Evolutionary conservation across 2,329 filamentous ascomycete species (phyloP), one percentile per base, ranked within the genome.

Genomic region (Fusarium acutatum): DNA sequence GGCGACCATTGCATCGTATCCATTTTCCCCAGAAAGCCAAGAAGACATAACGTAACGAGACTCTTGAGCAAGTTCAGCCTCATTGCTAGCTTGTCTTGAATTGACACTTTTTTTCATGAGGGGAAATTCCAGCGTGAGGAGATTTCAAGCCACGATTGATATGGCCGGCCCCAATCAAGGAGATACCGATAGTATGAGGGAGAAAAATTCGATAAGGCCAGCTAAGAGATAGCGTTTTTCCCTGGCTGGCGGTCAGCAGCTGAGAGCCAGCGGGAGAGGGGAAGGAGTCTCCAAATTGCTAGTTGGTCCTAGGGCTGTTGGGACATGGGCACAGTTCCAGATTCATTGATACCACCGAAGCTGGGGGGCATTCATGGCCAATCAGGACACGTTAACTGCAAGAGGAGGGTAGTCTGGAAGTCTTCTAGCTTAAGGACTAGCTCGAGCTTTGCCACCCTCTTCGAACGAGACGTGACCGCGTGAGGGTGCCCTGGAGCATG

Each of bases 11-110:
- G 60, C 53, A 60, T 59, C 26, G 70, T 52, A 56, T 67, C 64
- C 64, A 67, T 74, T 67, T 74, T 64, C 72, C 72, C 69, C 72
- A 57, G 72, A 70, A 75, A 75, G 61, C 72, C 72, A 73, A 74
- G 62, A 60, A 64, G 44, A 50, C 11, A 49, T 49, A 54, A 66
- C 53, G 47, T 56, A 61, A 70, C 24, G 58, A 24, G 20, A 41
- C 47, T 65, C 14, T 72, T 61, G 56, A 50, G 32, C 32, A 59
- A 50, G 32, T 59, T 59, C 59, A 73, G 63, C 63, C 63, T 72
- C 63, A 69, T 24, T 58, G 26, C 60, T 68, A 47, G 63, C 54
- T 44, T 60, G 37, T 17, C 28, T n/a, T 35, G 40, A 43, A 62
- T 65, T 26, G 32, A 12, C 9, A 10, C 17, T 28, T 28, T 47